Evolutionary conservation across 768 basidiomycete species (phyloP), one percentile per base, ranked within the genome.

Genomic region (Collybiopsis confluens): DNA sequence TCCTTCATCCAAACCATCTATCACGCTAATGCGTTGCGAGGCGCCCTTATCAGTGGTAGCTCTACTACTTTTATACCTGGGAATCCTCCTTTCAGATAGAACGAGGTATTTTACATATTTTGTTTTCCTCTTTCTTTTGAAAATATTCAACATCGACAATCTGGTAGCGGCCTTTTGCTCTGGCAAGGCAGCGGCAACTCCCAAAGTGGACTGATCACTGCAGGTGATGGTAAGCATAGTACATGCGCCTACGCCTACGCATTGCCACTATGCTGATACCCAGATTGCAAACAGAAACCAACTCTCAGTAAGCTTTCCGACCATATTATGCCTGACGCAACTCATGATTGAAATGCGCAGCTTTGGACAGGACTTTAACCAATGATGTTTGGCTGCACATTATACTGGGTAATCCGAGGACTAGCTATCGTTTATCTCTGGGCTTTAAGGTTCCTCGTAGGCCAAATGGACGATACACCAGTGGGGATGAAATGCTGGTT

Each of bases 171-270:
- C 28, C 49, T 56, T 21, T 37, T 33, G 11, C 55, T 56, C 18
- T 56, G 55, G 55, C n/a, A 45, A 11, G 57, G 57, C 33, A 51
- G 51, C 21, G 33, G 37, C 24, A 58, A 58, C 47, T 40, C 24
- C n/a, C 55, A 54, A 33, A 55, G 54, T 27, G 57, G 57, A 18
- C 54, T 58, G 21, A 58, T 58, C 41, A 54, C 55, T 28, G 37
- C 57, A 10, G 57, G 57, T 11, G 45, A 27, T 24, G 54, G 52
- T 45, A 13, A 37, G 16, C 9, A 20, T 24, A 13, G 41, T 33
- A 13, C 30, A 33, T 33, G 30, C 30, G 30, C 30, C 30, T 33
- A 33, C 5, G 5, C 30, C 30, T 33, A 6, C 30, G 13, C 5
- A 33, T 33, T 33, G 30, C 30, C n/a, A n/a, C n/a, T n/a, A n/a